Base-by-base conservation (phyloP, 2,329 filamentous ascomycete genomes). In the Zasmidium cellare region DNA sequence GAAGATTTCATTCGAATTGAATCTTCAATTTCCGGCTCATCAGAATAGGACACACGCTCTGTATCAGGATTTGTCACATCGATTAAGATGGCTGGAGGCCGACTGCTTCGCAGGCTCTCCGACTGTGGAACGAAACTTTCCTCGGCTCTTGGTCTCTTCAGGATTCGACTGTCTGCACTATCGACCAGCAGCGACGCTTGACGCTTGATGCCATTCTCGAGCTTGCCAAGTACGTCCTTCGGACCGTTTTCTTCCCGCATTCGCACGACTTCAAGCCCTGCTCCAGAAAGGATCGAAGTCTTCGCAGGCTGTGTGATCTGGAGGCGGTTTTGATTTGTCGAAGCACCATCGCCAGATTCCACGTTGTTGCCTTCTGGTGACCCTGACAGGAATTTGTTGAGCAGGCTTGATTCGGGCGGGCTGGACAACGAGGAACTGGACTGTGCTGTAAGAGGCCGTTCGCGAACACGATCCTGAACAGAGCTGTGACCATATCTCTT, bases 11-110 rank as follows among this genome's bases (percentile, higher is more conserved):
- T n/a, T 51, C 24, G 25, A 28, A 9, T 20, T 2, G 25, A n/a
- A 3, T 11, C n/a, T 20, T 35, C 23, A 1, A 41, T 16, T 6
- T 61, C 53, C 9, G 59, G 56, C 53, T 59, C 59, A 23, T 56
- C 46, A 22, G 45, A 54, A n/a, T 50, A 56, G 18, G 59, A 56
- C 2, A 59, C 28, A 3, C 59, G 50, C 19, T 58, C 59, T 22
- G 45, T 31, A 11, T 9, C 19, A 6, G 44, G 31, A 44, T 58
- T 46, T 1, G 58, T 60, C 7, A 47, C 31, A 41, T 57, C 58
- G 7, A 57, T 22, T 2, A 53, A 28, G 6, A 50, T 16, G 38
- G 31, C 41, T 35, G 20, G 9, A 9, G 35, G n/a, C 5, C 35
- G 35, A 16, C n/a, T 23, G 20, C 24, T 31, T 35, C 7, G 25